Base-by-base conservation (phyloP, 2,329 filamentous ascomycete species). In the Sordariomycetes sp. region DNA sequence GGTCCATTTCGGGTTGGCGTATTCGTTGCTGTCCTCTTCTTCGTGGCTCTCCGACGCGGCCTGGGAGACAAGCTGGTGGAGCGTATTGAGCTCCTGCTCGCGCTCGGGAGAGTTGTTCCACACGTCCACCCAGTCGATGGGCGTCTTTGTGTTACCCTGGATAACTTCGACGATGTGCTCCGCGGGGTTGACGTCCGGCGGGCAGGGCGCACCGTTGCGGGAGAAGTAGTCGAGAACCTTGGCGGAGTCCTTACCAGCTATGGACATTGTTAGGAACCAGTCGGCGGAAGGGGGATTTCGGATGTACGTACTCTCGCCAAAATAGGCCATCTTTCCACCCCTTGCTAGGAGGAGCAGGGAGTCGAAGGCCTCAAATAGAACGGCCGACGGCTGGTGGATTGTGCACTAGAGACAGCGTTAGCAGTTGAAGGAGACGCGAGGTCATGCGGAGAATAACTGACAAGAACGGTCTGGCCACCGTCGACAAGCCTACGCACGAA, bases 21-120 rank as follows among this genome's bases (percentile, higher is more conserved):
- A 73, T 53, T 69, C 66, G 0, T 68, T 64, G 1, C 74, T 70
- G 1, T 79, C 76, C 32, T 48, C 53, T 13, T 42, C 50, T 3
- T 32, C 54, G 15, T 10, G 25, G 25, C 34, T 42, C 10, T 24
- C 22, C 12, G 32, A 8, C 20, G 36, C 42, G 4, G 34, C 42
- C 42, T 50, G 32, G 24, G 54, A 32, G 20, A 51, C 34, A 12
- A 56, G 25, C 70, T 70, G 25, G 17, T 61, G 60, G 25, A 65
- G 56, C 17, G 76, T 67, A 1, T 81, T 65, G 20, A 85, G 68
- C 1, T 72, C 65, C 4, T 71, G 67, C 3, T 58, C 25, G 60
- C 80, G 77, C 61, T 86, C 76, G 1, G 78, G 68, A 0, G 84
- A 87, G 42, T 77, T 76, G 53, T 74, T 72, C 85, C 85, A 89